These are phyloP conservation scores for Fraxinus velutina DNA, from an alignment of 305 asterid species.

Conservation along the genomic window DNA sequence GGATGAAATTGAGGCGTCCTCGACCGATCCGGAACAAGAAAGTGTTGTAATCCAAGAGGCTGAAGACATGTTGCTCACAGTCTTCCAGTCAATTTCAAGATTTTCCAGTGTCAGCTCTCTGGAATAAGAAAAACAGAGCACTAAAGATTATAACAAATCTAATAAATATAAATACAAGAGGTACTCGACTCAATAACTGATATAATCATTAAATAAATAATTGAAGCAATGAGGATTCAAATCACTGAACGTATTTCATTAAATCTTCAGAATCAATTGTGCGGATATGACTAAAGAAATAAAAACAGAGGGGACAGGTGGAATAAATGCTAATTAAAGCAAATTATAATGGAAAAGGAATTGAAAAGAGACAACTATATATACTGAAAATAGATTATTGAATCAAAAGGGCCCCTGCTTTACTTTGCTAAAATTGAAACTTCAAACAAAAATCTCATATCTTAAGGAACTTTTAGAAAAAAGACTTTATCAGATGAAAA, in stretches of 20 bases:
- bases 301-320: neutral
- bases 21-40: conserved; percentile 52
- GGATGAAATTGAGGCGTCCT: conserved; percentile 22
- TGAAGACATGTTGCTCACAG: conserved; percentile 30
- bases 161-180: neutral
- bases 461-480: neutral
- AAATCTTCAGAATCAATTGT: neutral
- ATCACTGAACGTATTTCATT: neutral
- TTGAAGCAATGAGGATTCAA: neutral
- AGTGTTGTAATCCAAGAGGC: conserved; percentile 59
- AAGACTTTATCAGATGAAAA: neutral
- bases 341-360: neutral
- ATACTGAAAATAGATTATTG: neutral
- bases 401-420: neutral
- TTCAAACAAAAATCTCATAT: neutral
- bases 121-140: conserved; percentile 1
- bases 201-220: neutral
- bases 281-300: neutral
- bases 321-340: neutral
- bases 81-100: conserved; percentile 2
- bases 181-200: neutral
- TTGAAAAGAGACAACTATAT: neutral
- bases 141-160: neutral
- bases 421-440: neutral
- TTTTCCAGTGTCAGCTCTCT: conserved; percentile 21